Base-by-base conservation (phyloP, 2,329 filamentous ascomycete species). In the Penicillium sp. region DNA sequence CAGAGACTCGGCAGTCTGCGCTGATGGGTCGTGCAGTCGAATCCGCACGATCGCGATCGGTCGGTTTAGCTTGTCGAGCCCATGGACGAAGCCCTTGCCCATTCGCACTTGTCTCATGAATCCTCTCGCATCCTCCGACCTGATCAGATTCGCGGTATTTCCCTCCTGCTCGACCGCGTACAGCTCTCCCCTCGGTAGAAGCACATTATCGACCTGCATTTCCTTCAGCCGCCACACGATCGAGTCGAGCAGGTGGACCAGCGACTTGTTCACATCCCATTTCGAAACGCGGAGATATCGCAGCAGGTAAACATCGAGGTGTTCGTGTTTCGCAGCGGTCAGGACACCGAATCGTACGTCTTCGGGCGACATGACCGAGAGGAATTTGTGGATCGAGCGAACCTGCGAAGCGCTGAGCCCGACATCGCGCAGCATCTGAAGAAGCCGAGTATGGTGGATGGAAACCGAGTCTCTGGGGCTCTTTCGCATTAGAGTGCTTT, bases 1-100 rank as follows among this genome's bases (percentile, higher is more conserved):
- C 56, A 97, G 77, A 71, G 88, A 90, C 73, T 90, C 86, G 74
- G 95, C 91, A 41, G 84, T 90, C 79, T 97, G 92, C 68, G 96
- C 92, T 29, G 91, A 92, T 56, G 88, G 88, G 69, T 84, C 89
- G 76, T 98, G 94, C 63, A 97, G 76, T 44, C 91, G 85, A 41
- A 91, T 93, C 61, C 91, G 84, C 15, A 97, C 90, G 68, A 92
- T 85, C 74, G 91, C 94, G 71, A 97, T 88, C 1, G 94, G 94
- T 58, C 94, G 83, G 3, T 91, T 91, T 50, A 87, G 83, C 74
- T 90, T 93, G 76, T 97, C 94, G 2, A 85, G 76, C 3, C 93
- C 93, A 73, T 97, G 93, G 62, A 96, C 79, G 71, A 91, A 96
- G 73, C 90, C 93, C 82, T 97, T 97, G 31, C 94, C 93, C 82